Evolutionary conservation across 2,329 filamentous ascomycete species (phyloP).

Genomic region (Escovopsis sp.): DNA sequence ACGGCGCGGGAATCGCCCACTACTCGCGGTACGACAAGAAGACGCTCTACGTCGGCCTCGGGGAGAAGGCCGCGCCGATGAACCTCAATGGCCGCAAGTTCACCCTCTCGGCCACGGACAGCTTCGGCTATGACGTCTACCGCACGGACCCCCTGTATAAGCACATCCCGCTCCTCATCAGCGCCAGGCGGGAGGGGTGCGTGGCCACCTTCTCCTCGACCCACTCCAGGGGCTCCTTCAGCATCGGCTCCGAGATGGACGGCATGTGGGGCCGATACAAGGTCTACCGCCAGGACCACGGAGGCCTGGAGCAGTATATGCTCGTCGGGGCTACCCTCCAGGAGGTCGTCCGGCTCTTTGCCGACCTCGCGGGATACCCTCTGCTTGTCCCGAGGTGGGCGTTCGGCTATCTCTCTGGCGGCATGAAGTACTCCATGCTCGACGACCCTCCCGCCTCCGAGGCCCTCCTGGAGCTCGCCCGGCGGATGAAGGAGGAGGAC

Average conservation of each 20-base stretch:
- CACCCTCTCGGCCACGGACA: slow-evolving; percentile 53
- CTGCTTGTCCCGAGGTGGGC: slow-evolving; percentile 56
- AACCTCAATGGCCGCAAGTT: slow-evolving; percentile 54
- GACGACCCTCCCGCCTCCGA: slow-evolving; percentile 39
- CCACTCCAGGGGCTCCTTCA: slow-evolving; percentile 49
- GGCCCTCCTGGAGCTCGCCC: slow-evolving; percentile 44
- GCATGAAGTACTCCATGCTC: slow-evolving; percentile 37
- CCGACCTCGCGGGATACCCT: slow-evolving; percentile 53
- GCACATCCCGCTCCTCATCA: slow-evolving; percentile 59
- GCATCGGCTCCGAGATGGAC: slow-evolving; percentile 58
- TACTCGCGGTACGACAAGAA: slow-evolving; percentile 48
- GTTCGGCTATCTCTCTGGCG: slow-evolving; percentile 58
- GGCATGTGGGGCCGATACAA: slow-evolving; percentile 65
- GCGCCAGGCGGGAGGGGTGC: slow-evolving; percentile 47
- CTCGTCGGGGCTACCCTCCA: slow-evolving; percentile 51
- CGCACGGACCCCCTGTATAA: slow-evolving; percentile 62
- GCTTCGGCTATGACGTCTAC: slow-evolving; percentile 59
- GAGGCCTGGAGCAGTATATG: slow-evolving; percentile 57
- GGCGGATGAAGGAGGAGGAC: slow-evolving; percentile 46
- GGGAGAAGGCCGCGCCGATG: slow-evolving; percentile 61
- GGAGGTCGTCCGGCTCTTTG: slow-evolving; percentile 52
- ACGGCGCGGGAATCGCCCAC: slow-evolving; percentile 47
- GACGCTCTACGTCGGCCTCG: slow-evolving; percentile 54
- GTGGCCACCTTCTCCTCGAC: slow-evolving; percentile 55
- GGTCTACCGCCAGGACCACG: slow-evolving; percentile 57